Evolutionary conservation across 2,329 filamentous ascomycete species (phyloP), one percentile per base, ranked within the genome.

Genomic region (Aspergillus costaricaensis): DNA sequence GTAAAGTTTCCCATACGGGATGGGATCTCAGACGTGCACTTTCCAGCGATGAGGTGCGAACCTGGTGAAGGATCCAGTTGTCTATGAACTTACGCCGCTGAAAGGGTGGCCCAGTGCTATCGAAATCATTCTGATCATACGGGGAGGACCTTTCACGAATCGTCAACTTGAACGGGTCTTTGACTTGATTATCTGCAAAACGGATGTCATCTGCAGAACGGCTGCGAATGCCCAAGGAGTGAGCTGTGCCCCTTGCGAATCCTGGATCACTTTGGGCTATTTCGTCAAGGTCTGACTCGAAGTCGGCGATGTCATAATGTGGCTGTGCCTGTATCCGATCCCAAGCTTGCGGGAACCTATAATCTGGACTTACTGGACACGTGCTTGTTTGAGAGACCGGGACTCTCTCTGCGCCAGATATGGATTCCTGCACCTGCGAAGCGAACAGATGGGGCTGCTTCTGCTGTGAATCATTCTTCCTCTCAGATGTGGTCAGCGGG

Each of bases 31-130:
- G 59, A 1, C 64, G 67, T 50, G 64, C 39, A 21, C 72, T 68
- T 38, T 71, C 67, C 21, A 72, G 51, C 1, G 65, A 65, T 1
- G 72, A 75, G 30, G 68, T 71, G 9, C 71, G 67, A 3, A 75
- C 63, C 25, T 69, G 67, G 39, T 75, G 70, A 0, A 74, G 68
- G 36, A 73, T 65, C 72, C 72, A 74, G 57, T 65, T 69, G 30
- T 72, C 70, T 55, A 74, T 65, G 50, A 71, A 73, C 7, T 57
- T 17, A 32, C 8, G 23, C 10, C 25, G 25, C 25, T 32, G 23
- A n/a, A n/a, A n/a, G 44, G 21, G 30, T 17, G 17, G 50, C 14
- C 7, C 41, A 43, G 41, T 14, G 19, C 21, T 48, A 14, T 12
- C 39, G n/a, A 32, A 47, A 15, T 47, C 47, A 17, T n/a, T 8